Conservation (phyloP, 2,329 filamentous ascomycete species). For the Trichophyton verrucosum region DNA sequence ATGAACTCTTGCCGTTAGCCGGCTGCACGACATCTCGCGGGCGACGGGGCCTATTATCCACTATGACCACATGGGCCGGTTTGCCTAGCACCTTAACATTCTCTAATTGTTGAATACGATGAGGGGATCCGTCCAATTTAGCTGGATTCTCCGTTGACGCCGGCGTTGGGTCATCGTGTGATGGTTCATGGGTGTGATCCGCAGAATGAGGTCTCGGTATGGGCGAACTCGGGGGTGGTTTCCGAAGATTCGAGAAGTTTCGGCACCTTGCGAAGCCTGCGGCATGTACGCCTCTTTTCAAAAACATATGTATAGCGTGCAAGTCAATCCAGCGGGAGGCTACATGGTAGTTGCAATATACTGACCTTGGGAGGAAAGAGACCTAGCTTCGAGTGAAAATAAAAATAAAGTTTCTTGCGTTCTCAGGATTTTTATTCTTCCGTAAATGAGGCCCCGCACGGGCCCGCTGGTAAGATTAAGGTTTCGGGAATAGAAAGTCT, state of each 20-base stretch:
- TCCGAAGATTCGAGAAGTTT: neutral
- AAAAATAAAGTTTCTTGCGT: neutral
- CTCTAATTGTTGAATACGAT: neutral
- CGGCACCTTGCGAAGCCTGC: neutral
- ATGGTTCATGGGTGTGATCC: neutral
- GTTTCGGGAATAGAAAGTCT: no score
- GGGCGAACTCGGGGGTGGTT: neutral
- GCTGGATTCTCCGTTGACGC: neutral
- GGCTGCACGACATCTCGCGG: neutral
- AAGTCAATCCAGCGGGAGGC: neutral
- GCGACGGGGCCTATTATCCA: conserved; percentile 3
- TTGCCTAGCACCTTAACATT: conserved; percentile 5
- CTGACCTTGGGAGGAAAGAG: neutral
- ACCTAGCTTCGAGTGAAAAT: neutral
- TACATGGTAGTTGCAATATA: neutral
- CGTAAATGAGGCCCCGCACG: no score
- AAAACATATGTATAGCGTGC: conserved; percentile 3
- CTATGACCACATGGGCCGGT: conserved; percentile 8
- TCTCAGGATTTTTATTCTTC: no score
- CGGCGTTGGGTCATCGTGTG: neutral
- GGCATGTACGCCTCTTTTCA: neutral
- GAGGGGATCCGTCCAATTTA: neutral
- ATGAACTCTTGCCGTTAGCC: neutral
- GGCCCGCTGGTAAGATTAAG: no score
- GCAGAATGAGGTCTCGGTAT: neutral